phyloP scores from a whole-genome alignment of 2,329 filamentous ascomycete species.

The Trichoderma sp. region DNA sequence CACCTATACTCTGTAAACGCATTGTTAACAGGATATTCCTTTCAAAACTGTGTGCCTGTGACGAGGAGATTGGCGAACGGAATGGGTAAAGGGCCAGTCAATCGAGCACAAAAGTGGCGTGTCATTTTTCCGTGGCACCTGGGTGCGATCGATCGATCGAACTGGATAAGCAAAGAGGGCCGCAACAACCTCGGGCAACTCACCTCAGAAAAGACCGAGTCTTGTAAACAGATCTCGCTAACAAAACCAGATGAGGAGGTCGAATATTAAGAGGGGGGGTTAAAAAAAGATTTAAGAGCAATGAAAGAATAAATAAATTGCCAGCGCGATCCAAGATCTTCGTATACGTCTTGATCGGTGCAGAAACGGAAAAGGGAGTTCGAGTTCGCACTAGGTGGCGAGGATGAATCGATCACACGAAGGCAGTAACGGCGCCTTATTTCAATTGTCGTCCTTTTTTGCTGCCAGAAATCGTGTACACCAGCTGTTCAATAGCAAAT shows the following conservation, averaged over 20 bases:
- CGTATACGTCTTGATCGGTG: neutral
- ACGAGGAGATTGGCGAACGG: neutral
- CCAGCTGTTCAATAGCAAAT: neutral
- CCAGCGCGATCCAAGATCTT: neutral
- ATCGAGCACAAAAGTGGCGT: neutral
- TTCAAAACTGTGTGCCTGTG: neutral
- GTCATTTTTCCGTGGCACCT: constrained; percentile 28
- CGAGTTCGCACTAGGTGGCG: neutral
- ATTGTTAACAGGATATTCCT: neutral
- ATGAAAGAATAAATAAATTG: neutral
- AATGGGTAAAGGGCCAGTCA: constrained; percentile 28
- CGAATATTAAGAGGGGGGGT: neutral
- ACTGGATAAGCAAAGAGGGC: constrained; percentile 24
- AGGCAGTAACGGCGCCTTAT: neutral
- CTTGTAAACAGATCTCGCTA: neutral
- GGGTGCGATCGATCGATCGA: constrained; percentile 36
- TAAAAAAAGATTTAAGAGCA: neutral
- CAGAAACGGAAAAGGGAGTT: neutral
- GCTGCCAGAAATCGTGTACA: constrained; percentile 4
- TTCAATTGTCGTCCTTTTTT: neutral
- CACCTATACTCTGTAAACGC: constrained; percentile 6
- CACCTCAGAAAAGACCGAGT: neutral
- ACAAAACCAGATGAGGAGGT: neutral
- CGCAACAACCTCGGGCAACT: constrained; percentile 15
- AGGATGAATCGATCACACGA: neutral